These are phyloP conservation scores for Discostella pseudostelligera DNA, from an alignment of 108 stramenopile genomes.

Conservation along the genomic window DNA sequence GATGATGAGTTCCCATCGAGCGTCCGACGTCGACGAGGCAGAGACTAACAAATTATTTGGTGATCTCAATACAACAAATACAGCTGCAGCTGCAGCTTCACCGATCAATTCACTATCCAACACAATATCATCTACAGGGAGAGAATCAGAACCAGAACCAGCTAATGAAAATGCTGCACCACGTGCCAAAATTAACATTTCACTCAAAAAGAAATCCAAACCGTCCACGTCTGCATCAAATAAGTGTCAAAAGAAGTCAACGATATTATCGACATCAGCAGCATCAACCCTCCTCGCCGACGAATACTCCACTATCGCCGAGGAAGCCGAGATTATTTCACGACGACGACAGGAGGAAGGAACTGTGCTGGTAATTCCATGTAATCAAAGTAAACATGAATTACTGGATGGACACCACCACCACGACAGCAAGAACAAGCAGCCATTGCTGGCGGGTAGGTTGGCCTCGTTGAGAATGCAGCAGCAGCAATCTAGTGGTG, in stretches of 20 bases:
- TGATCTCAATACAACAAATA: no score
- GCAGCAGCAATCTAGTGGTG: neutral
- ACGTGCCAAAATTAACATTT: conserved; percentile 31
- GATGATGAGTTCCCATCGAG: no score
- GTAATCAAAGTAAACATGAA: conserved; percentile 21
- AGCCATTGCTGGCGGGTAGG: conserved; percentile 8
- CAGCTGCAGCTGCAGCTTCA: neutral
- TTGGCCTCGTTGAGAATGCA: conserved; percentile 16
- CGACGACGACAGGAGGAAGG: conserved; percentile 39
- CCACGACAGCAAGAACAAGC: no score
- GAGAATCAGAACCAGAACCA: neutral
- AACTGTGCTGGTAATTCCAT: conserved; percentile 43
- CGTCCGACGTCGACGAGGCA: no score
- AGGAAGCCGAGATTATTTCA: conserved; percentile 36
- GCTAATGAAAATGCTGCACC: neutral
- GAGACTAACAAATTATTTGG: no score
- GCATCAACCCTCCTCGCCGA: conserved; percentile 20
- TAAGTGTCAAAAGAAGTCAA: neutral
- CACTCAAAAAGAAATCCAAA: conserved; percentile 27
- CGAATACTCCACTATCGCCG: conserved; percentile 45
- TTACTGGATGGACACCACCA: conserved; percentile 7
- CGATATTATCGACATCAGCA: neutral
- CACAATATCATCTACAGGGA: neutral
- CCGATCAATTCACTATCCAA: neutral
- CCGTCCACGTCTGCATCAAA: neutral